Evolutionary conservation across 2,329 filamentous ascomycete genomes (phyloP).

Genomic region (Celoporthe dispersa): DNA sequence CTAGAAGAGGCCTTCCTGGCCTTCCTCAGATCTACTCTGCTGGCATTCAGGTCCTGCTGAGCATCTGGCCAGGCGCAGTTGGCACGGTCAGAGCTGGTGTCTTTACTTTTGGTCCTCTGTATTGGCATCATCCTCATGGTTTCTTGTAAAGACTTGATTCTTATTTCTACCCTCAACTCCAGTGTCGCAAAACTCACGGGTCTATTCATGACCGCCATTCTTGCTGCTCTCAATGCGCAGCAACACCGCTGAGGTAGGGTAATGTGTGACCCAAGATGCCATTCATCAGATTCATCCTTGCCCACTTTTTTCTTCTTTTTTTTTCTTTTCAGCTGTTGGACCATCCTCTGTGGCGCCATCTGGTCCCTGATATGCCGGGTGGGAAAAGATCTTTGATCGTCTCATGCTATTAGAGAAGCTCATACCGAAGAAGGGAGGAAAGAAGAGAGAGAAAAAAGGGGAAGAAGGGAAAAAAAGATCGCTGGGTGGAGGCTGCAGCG

Average conservation of each 20-base stretch:
- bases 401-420: slow-evolving; percentile 13
- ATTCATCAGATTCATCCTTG: slow-evolving; percentile 24
- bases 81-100: neutral
- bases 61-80: neutral
- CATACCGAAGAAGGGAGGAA: neutral
- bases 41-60: too few relatives aligned
- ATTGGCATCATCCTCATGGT: neutral
- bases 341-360: neutral
- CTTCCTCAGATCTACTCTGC: too few relatives aligned
- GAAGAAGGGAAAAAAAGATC: neutral
- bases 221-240: slow-evolving; percentile 24
- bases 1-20: too few relatives aligned
- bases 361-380: neutral
- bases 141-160: neutral
- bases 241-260: slow-evolving; percentile 5
- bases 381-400: neutral
- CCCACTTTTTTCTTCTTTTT: neutral
- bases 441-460: neutral
- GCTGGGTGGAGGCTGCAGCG: slow-evolving; percentile 2
- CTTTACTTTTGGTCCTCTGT: neutral
- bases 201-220: slow-evolving; percentile 14
- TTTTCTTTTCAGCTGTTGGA: neutral
- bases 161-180: slow-evolving; percentile 28
- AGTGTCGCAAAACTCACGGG: slow-evolving; percentile 10
- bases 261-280: slow-evolving; percentile 6